phyloP scores from a whole-genome alignment of 202 grass and related monocot species.

The Bolboschoenoplectus hybrid region DNA sequence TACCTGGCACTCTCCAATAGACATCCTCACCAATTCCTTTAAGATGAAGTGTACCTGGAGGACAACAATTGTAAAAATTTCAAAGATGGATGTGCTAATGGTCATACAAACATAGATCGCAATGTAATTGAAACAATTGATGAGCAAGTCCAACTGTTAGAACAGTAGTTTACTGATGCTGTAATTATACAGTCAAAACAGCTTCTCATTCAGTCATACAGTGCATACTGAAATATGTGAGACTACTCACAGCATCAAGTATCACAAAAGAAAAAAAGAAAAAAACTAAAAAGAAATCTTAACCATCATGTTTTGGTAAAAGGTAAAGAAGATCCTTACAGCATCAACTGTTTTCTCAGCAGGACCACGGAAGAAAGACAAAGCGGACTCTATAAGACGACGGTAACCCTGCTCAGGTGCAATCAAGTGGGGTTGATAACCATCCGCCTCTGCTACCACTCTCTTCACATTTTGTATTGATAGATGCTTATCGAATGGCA shows the following conservation, averaged over 20 bases:
- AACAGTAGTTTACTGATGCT: background rate
- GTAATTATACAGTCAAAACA: background rate
- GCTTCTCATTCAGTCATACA: background rate
- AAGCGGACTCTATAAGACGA: constrained; percentile 53
- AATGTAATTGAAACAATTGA: background rate
- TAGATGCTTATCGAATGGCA: constrained; percentile 63
- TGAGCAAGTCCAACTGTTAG: background rate
- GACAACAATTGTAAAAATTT: background rate
- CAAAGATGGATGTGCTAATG: background rate
- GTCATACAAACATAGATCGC: background rate
- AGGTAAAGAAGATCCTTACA: constrained; percentile 44
- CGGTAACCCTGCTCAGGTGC: constrained; percentile 73
- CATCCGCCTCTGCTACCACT: constrained; percentile 73
- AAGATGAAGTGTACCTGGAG: constrained; percentile 64
- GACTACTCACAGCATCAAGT: background rate
- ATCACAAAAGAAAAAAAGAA: background rate
- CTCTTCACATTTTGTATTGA: constrained; percentile 73
- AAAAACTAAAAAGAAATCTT: constrained; percentile 7
- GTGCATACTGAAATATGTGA: background rate
- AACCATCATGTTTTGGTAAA: background rate
- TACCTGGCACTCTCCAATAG: constrained; percentile 70
- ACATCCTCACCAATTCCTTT: constrained; percentile 69
- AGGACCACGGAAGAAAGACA: constrained; percentile 62
- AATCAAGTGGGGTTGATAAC: constrained; percentile 81
- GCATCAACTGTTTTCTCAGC: constrained; percentile 73